Percentiles rank a stretch among this genome's conserved stretches.
Evolutionary conservation across 2,329 filamentous ascomycete species (phyloP).

Genomic region (Fusarium napiforme): DNA sequence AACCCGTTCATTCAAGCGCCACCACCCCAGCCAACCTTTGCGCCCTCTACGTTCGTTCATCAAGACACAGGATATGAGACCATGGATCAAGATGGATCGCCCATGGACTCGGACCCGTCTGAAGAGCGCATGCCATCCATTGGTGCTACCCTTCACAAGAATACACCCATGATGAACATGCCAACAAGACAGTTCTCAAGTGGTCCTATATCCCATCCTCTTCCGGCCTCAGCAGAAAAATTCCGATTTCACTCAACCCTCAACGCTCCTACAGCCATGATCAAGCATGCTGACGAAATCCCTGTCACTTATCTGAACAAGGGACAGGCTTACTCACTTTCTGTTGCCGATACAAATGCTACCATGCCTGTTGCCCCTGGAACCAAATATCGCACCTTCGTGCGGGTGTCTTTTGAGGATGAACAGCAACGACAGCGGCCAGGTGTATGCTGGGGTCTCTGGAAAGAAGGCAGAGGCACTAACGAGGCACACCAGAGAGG

Average conservation of each 20-base stretch:
- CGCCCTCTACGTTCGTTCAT: slow-evolving; percentile 83
- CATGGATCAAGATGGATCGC: slow-evolving; percentile 79
- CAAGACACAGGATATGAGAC: slow-evolving; percentile 83
- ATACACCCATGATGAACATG: slow-evolving; percentile 69
- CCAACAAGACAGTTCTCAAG: slow-evolving; percentile 62
- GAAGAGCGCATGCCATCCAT: slow-evolving; percentile 65
- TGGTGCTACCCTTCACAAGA: slow-evolving; percentile 70
- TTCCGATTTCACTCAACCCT: slow-evolving; percentile 92
- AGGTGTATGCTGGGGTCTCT: slow-evolving; percentile 83
- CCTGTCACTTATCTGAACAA: slow-evolving; percentile 99
- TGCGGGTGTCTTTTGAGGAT: slow-evolving; percentile 97
- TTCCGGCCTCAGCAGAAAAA: slow-evolving; percentile 70
- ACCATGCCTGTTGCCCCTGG: slow-evolving; percentile 67
- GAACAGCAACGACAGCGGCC: slow-evolving; percentile 90
- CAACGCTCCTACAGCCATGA: slow-evolving; percentile 96
- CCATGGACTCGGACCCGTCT: slow-evolving; percentile 67
- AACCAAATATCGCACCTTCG: slow-evolving; percentile 84
- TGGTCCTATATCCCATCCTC: slow-evolving; percentile 56
- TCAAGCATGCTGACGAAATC: slow-evolving; percentile 88
- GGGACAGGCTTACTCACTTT: slow-evolving; percentile 91
- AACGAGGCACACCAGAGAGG: slow-evolving; percentile 95
- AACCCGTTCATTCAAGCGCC: slow-evolving; percentile 77
- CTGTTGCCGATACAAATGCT: slow-evolving; percentile 80
- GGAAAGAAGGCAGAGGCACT: slow-evolving; percentile 96
- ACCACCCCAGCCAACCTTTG: slow-evolving; percentile 70